These are phyloP conservation scores for Fragaria ananassa DNA, from an alignment of 306 rosid genomes.

Conservation along the genomic window DNA sequence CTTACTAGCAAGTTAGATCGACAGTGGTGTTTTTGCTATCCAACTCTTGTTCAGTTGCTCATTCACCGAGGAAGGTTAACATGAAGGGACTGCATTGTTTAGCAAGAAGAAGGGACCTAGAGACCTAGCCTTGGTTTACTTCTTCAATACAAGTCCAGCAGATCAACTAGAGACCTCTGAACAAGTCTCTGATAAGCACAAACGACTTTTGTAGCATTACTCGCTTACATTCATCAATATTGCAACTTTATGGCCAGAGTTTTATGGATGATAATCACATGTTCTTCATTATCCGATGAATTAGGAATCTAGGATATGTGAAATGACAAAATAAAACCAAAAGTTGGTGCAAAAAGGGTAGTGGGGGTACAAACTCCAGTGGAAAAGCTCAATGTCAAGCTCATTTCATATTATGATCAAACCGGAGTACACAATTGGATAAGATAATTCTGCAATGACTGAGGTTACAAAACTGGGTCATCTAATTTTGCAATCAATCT, in stretches of 20 bases:
- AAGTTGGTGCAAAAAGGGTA: neutral
- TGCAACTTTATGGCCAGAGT: neutral
- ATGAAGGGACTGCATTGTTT: neutral
- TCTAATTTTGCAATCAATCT: neutral
- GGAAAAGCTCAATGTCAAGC: neutral
- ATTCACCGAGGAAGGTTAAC: neutral
- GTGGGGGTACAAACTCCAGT: neutral
- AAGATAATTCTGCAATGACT: neutral
- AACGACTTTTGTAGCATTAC: neutral
- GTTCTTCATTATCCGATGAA: neutral
- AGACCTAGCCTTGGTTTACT: neutral
- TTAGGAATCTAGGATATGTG: neutral
- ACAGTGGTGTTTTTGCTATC: neutral
- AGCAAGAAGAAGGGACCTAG: neutral
- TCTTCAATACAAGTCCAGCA: neutral
- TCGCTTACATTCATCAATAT: neutral
- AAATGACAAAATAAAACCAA: neutral
- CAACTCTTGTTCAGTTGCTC: neutral
- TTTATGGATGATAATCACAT: neutral
- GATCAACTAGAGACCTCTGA: neutral
- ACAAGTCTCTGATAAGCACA: neutral
- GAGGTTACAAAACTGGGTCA: neutral
- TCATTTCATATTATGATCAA: conserved; percentile 13
- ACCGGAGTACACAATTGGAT: neutral
- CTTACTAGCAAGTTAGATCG: neutral